These are phyloP conservation scores for Odontarrhena argentea DNA, from an alignment of 345 rosid species.

Conservation along the genomic window DNA sequence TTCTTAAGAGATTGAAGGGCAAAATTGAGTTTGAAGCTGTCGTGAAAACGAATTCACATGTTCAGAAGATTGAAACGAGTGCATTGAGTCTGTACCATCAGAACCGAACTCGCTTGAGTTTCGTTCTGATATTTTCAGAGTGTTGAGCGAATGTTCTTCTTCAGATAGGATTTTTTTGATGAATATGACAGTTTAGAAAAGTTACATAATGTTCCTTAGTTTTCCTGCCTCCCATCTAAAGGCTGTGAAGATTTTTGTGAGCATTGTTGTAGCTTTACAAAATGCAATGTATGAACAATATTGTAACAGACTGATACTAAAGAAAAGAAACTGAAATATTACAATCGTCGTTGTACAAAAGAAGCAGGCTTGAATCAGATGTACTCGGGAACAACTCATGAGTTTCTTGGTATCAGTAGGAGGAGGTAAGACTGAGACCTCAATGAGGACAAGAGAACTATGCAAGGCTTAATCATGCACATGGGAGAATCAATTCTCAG, in stretches of 20 bases:
- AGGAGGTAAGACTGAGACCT: conserved; percentile 34
- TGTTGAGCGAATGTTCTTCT: conserved; percentile 51
- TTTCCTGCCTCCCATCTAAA: background rate
- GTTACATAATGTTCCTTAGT: conserved; percentile 8
- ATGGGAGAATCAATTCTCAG: too few relatives aligned
- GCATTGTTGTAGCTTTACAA: too few relatives aligned
- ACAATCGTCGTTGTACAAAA: too few relatives aligned
- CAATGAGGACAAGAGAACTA: too few relatives aligned
- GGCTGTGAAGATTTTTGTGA: too few relatives aligned
- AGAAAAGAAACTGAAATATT: too few relatives aligned
- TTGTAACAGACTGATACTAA: too few relatives aligned
- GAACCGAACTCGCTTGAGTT: conserved; percentile 66
- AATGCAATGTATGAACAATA: too few relatives aligned
- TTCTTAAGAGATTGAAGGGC: conserved; percentile 47
- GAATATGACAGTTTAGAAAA: conserved; percentile 46
- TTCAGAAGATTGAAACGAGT: conserved; percentile 66
- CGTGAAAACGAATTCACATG: conserved; percentile 48
- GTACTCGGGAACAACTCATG: too few relatives aligned
- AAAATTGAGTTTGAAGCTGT: conserved; percentile 54
- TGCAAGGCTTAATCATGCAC: too few relatives aligned
- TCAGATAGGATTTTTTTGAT: conserved; percentile 57
- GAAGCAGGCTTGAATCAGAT: too few relatives aligned
- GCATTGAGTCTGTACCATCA: conserved; percentile 60
- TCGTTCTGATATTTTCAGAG: conserved; percentile 54
- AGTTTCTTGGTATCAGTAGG: too few relatives aligned